Percentiles rank a stretch among this genome's conserved stretches.
Conservation (phyloP, 2,329 filamentous ascomycete species). For the Diplodia intermedia region DNA sequence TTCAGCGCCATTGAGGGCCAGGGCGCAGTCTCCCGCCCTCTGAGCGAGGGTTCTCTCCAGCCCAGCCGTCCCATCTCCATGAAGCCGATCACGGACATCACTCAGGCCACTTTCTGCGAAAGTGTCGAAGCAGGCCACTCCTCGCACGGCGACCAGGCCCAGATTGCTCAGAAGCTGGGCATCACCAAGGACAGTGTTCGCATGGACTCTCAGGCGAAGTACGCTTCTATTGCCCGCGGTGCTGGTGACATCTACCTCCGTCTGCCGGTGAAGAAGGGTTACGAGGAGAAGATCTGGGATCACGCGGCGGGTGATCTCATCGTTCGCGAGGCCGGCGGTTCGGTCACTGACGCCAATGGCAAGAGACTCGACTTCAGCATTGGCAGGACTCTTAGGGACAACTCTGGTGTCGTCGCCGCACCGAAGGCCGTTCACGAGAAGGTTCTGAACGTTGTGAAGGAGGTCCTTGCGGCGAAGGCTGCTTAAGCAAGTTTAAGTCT, state of each 20-base stretch:
- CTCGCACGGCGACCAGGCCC: conserved; percentile 83
- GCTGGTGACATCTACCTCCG: conserved; percentile 94
- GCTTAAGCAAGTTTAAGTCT: conserved; percentile 20
- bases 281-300: conserved; percentile 99
- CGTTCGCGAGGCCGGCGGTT: conserved; percentile 89
- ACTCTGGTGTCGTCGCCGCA: conserved; percentile 93
- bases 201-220: conserved; percentile 98
- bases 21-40: conserved; percentile 80
- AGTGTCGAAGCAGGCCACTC: conserved; percentile 94
- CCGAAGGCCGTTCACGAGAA: conserved; percentile 75
- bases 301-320: conserved; percentile 95
- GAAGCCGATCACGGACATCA: conserved; percentile 75
- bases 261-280: conserved; percentile 81
- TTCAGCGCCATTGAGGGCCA: conserved; percentile 82
- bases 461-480: conserved; percentile 67
- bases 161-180: conserved; percentile 82
- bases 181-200: conserved; percentile 89
- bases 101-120: conserved; percentile 91
- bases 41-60: conserved; percentile 64
- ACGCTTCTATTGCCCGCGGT: conserved; percentile 91
- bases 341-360: conserved; percentile 88
- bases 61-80: conserved; percentile 74
- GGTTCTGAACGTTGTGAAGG: conserved; percentile 82
- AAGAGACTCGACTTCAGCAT: conserved; percentile 84
- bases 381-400: conserved; percentile 83